Base-by-base conservation (phyloP, 345 rosid genomes). In the Ricinus communis region DNA sequence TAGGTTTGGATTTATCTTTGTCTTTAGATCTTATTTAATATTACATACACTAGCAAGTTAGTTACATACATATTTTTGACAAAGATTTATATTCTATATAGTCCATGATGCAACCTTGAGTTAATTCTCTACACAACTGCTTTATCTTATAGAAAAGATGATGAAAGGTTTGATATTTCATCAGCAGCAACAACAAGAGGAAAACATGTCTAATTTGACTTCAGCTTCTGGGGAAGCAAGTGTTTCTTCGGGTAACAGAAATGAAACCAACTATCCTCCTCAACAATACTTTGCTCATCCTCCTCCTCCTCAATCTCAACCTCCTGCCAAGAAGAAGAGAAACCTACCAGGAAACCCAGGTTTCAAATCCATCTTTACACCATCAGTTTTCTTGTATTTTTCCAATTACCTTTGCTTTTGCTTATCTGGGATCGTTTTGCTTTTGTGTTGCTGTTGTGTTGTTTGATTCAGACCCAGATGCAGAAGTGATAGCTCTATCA, bases 321-420 rank as follows among this genome's bases (percentile, higher is more conserved):
- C 87, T 9, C 84, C 88, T 11, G 69, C 63, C 10, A 94, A 91
- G 82, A 91, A 79, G 81, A 94, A 83, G 75, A 83, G 98, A 74
- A 94, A 90, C 81, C 82, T 85, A 63, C 96, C 98, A 16, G 98
- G 97, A 41, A 94, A 91, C 69, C 98, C 98, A 85, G 98, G 97
- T 94, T 6, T 55, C 30, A 50, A 41, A 22, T 28, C 24, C 41
- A 7, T 14, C 49, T n/a, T 27, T 10, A 50, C 22, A 22, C 61
- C 46, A 27, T 41, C 25, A 52, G 0, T 47, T 40, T 13, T 31
- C 55, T 43, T 43, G 47, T 8, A 43, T 43, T 43, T 43, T 43
- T 12, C 14, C 1, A 8, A 1, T 43, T 3, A 4, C 2, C 1
- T 43, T 9, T 12, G 14, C 1, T 4, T 43, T 43, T 43, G 12